Evolutionary conservation across 805 yeast genomes (phyloP).

Genomic region (Schwanniomyces polymorphus): DNA sequence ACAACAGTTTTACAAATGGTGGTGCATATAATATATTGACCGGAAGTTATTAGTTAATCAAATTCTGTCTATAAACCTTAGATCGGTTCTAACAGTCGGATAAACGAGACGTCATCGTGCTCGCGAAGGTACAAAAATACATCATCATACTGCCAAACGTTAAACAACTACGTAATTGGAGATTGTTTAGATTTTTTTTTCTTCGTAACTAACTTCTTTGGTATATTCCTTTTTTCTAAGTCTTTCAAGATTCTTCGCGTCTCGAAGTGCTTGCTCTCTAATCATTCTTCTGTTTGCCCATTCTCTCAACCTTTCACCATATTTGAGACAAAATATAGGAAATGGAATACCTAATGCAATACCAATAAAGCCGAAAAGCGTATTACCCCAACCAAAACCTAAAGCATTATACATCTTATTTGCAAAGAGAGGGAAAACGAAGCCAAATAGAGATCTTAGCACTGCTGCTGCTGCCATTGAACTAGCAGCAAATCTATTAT

Average conservation of each 20-base stretch:
- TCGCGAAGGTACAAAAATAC: not conserved
- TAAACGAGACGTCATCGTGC: not conserved
- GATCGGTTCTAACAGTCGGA: not conserved
- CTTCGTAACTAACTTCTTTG: not conserved
- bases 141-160: not conserved
- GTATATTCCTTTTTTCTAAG: conserved; percentile 17
- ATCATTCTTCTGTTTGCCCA: conserved; percentile 58
- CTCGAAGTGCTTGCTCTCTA: conserved; percentile 44
- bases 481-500: conserved; percentile 67
- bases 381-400: conserved; percentile 73
- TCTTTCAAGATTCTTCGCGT: conserved; percentile 39
- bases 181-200: not conserved
- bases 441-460: conserved; percentile 66
- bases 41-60: not conserved
- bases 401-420: conserved; percentile 52
- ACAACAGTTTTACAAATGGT: not conserved
- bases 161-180: not conserved
- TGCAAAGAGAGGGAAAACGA: conserved; percentile 67
- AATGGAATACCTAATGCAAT: conserved; percentile 64
- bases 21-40: not conserved
- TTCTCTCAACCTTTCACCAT: conserved; percentile 57
- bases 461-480: conserved; percentile 69
- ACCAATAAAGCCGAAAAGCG: conserved; percentile 59
- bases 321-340: conserved; percentile 55
- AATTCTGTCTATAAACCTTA: not conserved